phyloP scores from a whole-genome alignment of 176 grass and related monocot genomes.

The Rhynchospora pubera region DNA sequence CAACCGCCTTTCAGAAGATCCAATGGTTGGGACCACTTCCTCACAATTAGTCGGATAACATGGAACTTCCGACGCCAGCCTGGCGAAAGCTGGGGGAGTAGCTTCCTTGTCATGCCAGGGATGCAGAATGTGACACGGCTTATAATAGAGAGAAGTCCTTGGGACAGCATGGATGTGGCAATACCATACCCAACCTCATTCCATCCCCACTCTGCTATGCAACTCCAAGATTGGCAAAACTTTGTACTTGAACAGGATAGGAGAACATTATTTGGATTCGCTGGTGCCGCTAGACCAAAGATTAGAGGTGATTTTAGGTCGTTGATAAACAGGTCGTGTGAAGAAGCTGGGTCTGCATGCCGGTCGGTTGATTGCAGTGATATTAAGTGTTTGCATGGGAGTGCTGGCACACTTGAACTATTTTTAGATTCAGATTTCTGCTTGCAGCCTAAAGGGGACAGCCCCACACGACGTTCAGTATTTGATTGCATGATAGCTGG shows the following conservation, averaged over 20 bases:
- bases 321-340: constrained; percentile 47
- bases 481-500: constrained; percentile 93
- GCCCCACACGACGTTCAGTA: constrained; percentile 76
- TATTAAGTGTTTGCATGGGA: constrained; percentile 58
- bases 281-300: constrained; percentile 49
- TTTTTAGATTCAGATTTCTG: constrained; percentile 76
- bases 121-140: constrained; percentile 73
- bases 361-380: constrained; percentile 52
- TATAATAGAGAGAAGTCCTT: constrained; percentile 73
- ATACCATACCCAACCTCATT: constrained; percentile 84
- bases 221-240: constrained; percentile 54
- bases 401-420: constrained; percentile 48
- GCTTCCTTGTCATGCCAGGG: constrained; percentile 78
- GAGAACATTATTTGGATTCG: constrained; percentile 58
- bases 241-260: constrained; percentile 37
- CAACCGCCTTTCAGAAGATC: constrained; percentile 47
- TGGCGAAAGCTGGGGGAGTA: constrained; percentile 48
- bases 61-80: constrained; percentile 79
- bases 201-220: constrained; percentile 53
- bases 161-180: constrained; percentile 81
- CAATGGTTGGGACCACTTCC: constrained; percentile 70
- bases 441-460: constrained; percentile 85
- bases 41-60: constrained; percentile 71
- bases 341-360: constrained; percentile 39
- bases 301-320: constrained; percentile 76